phyloP scores from a whole-genome alignment of 805 yeast genomes.

The Saccharomycopsis guyanensis region DNA sequence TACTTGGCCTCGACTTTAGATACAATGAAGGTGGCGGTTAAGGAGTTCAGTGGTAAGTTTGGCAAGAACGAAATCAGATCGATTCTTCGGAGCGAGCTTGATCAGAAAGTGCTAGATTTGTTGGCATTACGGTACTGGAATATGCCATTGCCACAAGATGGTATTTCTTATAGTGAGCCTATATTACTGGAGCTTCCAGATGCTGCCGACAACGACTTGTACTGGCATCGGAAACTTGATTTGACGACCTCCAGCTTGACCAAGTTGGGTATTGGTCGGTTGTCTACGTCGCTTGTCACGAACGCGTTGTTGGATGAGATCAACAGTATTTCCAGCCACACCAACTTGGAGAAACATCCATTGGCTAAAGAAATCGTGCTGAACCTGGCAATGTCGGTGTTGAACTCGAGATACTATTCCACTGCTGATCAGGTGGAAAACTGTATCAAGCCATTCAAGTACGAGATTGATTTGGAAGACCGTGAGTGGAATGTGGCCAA shows the following conservation, averaged over 20 bases:
- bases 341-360: slow-evolving; percentile 81
- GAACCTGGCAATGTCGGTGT: slow-evolving; percentile 77
- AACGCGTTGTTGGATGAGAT: slow-evolving; percentile 74
- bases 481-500: slow-evolving; percentile 84
- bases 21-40: slow-evolving; percentile 72
- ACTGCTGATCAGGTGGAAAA: slow-evolving; percentile 99
- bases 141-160: slow-evolving; percentile 34
- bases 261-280: slow-evolving; percentile 87
- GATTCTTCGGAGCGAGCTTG: slow-evolving; percentile 73
- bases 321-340: slow-evolving; percentile 59
- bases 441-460: slow-evolving; percentile 95
- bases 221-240: slow-evolving; percentile 86
- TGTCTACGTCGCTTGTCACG: slow-evolving; percentile 76
- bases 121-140: slow-evolving; percentile 93
- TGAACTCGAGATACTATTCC: slow-evolving; percentile 71
- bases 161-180: slow-evolving; percentile 33
- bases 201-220: slow-evolving; percentile 57
- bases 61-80: slow-evolving; percentile 77
- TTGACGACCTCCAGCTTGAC: slow-evolving; percentile 77
- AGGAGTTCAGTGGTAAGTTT: slow-evolving; percentile 76
- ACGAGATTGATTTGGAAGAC: slow-evolving; percentile 93
- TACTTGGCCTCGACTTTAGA: slow-evolving; percentile 91
- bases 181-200: slow-evolving; percentile 48
- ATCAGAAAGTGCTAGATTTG: slow-evolving; percentile 80
- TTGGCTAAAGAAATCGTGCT: slow-evolving; percentile 71